phyloP scores from a whole-genome alignment of 176 grass and related monocot genomes.

The Aegilops sharonensis region DNA sequence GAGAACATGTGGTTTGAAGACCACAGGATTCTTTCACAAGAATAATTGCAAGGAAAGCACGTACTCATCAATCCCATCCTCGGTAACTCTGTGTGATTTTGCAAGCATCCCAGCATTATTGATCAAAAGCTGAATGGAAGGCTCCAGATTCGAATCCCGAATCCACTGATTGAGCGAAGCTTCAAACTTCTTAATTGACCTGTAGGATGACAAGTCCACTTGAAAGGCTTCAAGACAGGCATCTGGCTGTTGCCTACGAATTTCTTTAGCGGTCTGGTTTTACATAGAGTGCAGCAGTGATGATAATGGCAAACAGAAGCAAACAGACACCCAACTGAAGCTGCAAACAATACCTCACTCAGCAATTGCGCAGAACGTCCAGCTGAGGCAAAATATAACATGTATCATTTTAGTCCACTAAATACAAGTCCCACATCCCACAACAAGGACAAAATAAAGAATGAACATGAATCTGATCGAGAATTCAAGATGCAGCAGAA shows the following conservation, averaged over 20 bases:
- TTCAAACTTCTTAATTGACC: constrained; percentile 76
- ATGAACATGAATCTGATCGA: background rate
- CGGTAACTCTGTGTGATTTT: constrained; percentile 54
- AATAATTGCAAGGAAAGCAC: constrained; percentile 29
- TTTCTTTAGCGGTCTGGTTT: constrained; percentile 58
- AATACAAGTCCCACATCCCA: background rate
- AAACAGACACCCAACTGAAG: constrained; percentile 22
- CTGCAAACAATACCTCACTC: constrained; percentile 48
- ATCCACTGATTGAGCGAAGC: constrained; percentile 60
- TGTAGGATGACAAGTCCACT: constrained; percentile 67
- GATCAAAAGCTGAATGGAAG: constrained; percentile 79
- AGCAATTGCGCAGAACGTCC: constrained; percentile 49
- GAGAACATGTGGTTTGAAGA: constrained; percentile 1
- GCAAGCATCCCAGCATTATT: constrained; percentile 98
- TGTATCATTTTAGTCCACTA: background rate
- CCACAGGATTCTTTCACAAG: background rate
- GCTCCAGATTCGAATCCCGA: constrained; percentile 41
- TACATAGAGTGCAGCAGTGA: background rate
- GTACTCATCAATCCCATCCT: constrained; percentile 77
- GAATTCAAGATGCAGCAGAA: background rate
- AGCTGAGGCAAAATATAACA: constrained; percentile 43
- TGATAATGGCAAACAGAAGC: background rate
- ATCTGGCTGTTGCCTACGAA: constrained; percentile 49
- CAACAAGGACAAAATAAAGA: constrained; percentile 4
- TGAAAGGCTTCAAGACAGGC: constrained; percentile 58